These are phyloP conservation scores for Kwoniella botswanensis DNA, from an alignment of 768 basidiomycete species.

Conservation along the genomic window DNA sequence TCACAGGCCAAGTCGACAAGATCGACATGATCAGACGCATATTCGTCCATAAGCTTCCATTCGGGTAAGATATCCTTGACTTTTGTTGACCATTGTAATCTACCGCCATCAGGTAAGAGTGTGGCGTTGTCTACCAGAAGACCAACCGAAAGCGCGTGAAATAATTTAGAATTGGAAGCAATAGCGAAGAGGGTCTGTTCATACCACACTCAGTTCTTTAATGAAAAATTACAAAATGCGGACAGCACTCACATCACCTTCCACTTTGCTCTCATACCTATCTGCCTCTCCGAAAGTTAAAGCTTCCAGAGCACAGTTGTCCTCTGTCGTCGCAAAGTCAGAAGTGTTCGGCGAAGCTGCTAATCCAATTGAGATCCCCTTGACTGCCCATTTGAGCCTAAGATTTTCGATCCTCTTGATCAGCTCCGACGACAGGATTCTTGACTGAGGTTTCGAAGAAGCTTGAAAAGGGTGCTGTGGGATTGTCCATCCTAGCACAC, in stretches of 20 bases:
- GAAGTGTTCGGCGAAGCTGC: conserved; percentile 16
- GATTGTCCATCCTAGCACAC: not conserved
- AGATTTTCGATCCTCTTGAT: conserved; percentile 5
- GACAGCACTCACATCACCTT: conserved; percentile 14
- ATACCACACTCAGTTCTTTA: not conserved
- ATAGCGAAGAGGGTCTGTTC: conserved; percentile 46
- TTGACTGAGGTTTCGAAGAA: not conserved
- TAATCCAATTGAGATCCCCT: conserved; percentile 19
- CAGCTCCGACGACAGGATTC: conserved; percentile 5
- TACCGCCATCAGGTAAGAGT: conserved; percentile 26
- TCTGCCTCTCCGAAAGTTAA: conserved; percentile 15
- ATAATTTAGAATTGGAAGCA: conserved; percentile 55
- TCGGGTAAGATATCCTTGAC: conserved; percentile 48
- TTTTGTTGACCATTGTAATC: conserved; percentile 41
- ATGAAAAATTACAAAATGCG: not conserved
- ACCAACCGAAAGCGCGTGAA: conserved; percentile 41
- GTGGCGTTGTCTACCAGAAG: conserved; percentile 44
- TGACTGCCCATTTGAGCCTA: conserved; percentile 14
- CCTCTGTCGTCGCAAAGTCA: not conserved
- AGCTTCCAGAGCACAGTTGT: conserved; percentile 16
- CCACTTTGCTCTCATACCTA: conserved; percentile 4
- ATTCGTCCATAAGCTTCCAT: conserved; percentile 44
- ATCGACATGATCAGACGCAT: conserved; percentile 39
- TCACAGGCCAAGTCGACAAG: conserved; percentile 48
- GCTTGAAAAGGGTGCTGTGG: conserved; percentile 2